Percentiles rank a stretch among this genome's conserved stretches.
phyloP scores from a whole-genome alignment of 129 eudicot species.

The Cynara cardunculus region DNA sequence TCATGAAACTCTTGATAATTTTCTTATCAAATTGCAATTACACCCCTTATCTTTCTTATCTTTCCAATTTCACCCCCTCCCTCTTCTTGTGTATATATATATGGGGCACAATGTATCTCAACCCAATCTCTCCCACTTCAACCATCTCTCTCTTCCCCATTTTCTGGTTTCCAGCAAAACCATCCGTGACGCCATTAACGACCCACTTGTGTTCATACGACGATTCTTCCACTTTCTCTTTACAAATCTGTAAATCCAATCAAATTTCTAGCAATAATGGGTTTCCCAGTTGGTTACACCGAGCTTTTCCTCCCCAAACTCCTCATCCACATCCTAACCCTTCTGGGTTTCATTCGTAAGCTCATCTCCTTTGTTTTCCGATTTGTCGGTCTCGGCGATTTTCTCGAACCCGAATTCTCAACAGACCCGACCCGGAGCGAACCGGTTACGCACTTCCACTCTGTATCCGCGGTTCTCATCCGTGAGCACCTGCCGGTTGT shows the following conservation, averaged over 20 bases:
- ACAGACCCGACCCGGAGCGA: conserved; percentile 28
- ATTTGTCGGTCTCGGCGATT: conserved; percentile 34
- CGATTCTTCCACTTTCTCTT: background rate
- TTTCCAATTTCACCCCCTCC: conserved; percentile 6
- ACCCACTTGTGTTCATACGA: background rate
- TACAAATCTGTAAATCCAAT: background rate
- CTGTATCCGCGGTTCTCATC: conserved; percentile 41
- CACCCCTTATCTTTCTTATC: background rate
- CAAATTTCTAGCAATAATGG: conserved; percentile 25
- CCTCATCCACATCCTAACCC: conserved; percentile 36
- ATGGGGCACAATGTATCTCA: conserved; percentile 10
- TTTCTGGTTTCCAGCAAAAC: background rate
- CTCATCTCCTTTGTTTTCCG: conserved; percentile 29
- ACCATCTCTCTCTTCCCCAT: background rate
- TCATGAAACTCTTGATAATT: conserved; percentile 7
- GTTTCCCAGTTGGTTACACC: conserved; percentile 53
- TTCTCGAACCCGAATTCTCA: conserved; percentile 39
- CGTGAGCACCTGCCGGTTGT: conserved; percentile 60
- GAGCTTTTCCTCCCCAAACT: conserved; percentile 49
- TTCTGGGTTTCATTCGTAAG: conserved; percentile 41
- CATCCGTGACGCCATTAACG: background rate
- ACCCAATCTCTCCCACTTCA: background rate
- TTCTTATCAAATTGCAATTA: background rate
- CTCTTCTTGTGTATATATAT: conserved; percentile 7
- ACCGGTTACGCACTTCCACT: conserved; percentile 17